A percentile compares a stretch with the other conserved stretches of the same genome.
Conservation (phyloP, 495 filamentous ascomycete species). For the Daldinia concentrica region DNA sequence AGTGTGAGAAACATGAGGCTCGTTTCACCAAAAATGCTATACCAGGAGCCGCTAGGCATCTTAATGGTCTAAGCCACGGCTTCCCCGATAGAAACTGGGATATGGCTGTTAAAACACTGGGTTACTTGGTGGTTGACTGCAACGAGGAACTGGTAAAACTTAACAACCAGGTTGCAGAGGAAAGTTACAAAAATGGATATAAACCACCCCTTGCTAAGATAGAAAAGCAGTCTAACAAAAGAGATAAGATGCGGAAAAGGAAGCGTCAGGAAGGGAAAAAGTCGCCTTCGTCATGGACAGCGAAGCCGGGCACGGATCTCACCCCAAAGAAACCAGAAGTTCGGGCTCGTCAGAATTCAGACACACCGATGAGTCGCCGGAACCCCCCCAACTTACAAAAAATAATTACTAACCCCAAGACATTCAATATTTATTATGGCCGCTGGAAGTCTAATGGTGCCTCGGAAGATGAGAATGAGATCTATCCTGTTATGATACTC, state of each 20-base stretch:
- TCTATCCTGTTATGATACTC: slow-evolving; percentile 54
- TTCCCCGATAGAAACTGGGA: slow-evolving; percentile 46
- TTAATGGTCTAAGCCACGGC: slow-evolving; percentile 50
- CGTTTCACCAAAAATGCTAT: slow-evolving; percentile 55
- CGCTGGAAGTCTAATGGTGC: slow-evolving; percentile 39
- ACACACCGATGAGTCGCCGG: neutral
- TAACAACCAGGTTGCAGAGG: slow-evolving; percentile 50
- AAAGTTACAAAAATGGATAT: slow-evolving; percentile 46
- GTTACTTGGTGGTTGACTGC: slow-evolving; percentile 51
- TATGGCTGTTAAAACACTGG: slow-evolving; percentile 48
- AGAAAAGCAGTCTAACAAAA: slow-evolving; percentile 9
- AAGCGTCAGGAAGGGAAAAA: neutral
- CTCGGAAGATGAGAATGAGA: slow-evolving; percentile 26
- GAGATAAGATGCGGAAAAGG: neutral
- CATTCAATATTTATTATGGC: slow-evolving; percentile 49
- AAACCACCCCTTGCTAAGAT: slow-evolving; percentile 44
- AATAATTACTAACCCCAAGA: slow-evolving; percentile 35
- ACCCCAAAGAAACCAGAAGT: neutral
- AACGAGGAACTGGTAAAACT: slow-evolving; percentile 28
- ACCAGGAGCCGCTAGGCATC: slow-evolving; percentile 55
- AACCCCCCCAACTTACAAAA: neutral
- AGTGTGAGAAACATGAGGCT: slow-evolving; percentile 54
- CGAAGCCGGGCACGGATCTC: neutral
- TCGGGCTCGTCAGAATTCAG: neutral
- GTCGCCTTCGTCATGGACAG: neutral